Percentiles rank a stretch among this genome's conserved stretches.
phyloP scores from a whole-genome alignment of 495 filamentous ascomycete species.

The Aspergillus carlsbadensis region DNA sequence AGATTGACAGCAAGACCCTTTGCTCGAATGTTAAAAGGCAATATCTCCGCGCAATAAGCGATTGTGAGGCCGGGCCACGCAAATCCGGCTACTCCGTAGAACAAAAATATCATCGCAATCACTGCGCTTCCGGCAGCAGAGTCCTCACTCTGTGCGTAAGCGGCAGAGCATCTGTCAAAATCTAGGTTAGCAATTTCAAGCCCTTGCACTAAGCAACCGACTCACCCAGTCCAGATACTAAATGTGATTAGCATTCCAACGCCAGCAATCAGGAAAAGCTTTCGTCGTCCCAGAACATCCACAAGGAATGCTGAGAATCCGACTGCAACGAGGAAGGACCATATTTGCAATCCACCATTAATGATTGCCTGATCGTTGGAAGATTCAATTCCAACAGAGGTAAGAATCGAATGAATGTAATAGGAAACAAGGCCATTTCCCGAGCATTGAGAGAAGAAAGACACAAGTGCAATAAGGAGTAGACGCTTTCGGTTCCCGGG shows the following conservation, averaged over 20 bases:
- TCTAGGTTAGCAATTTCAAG: not conserved
- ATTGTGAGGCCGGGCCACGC: conserved; percentile 22
- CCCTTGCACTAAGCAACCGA: not conserved
- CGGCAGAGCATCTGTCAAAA: not conserved
- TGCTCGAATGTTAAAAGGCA: conserved; percentile 65
- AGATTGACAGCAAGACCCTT: conserved; percentile 69
- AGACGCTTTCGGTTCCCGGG: conserved; percentile 1
- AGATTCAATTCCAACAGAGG: not conserved
- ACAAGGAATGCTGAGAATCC: conserved; percentile 3
- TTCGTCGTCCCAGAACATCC: not conserved
- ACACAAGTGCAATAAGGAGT: not conserved
- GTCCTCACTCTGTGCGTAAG: not conserved
- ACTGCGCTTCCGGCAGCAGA: conserved; percentile 9
- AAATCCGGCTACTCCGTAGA: conserved; percentile 38
- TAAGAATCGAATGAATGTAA: conserved; percentile 5
- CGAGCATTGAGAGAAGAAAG: conserved; percentile 5
- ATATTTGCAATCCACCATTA: conserved; percentile 3
- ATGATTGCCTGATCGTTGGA: conserved; percentile 2
- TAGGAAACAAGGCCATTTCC: conserved; percentile 7
- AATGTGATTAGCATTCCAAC: conserved; percentile 4
- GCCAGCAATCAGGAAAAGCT: conserved; percentile 1
- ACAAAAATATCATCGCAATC: conserved; percentile 36
- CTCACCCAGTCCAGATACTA: conserved; percentile 5
- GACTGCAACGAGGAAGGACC: not conserved
- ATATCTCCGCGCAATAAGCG: conserved; percentile 64